Conservation (phyloP, 1,284 basidiomycete species). For the Athelia sp. region DNA sequence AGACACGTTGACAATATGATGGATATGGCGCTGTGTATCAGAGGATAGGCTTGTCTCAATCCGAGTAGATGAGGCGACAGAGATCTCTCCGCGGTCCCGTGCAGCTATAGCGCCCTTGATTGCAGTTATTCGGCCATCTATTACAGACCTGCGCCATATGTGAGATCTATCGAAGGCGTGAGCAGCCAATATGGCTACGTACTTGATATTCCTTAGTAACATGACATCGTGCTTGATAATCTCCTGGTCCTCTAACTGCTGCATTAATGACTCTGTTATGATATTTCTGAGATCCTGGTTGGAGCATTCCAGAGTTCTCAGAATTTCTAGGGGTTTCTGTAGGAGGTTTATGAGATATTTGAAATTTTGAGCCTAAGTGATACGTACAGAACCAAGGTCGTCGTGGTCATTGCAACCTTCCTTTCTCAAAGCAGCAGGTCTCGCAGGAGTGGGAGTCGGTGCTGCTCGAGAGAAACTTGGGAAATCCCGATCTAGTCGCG, state of each 20-base stretch:
- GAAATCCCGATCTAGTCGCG: conserved; percentile 9
- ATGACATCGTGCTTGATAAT: conserved; percentile 17
- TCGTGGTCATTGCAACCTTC: background rate
- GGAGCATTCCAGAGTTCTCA: conserved; percentile 9
- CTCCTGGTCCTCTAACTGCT: conserved; percentile 11
- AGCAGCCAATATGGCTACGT: background rate
- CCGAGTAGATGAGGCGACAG: background rate
- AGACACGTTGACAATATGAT: background rate
- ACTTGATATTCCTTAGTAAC: conserved; percentile 19
- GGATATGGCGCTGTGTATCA: background rate
- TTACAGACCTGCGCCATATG: conserved; percentile 5
- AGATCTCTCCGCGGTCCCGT: conserved; percentile 11
- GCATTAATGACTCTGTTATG: conserved; percentile 14
- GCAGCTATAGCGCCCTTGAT: conserved; percentile 18
- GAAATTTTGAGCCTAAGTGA: background rate
- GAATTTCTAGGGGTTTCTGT: background rate
- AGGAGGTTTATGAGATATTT: background rate
- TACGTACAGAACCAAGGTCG: background rate
- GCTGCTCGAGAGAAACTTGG: background rate
- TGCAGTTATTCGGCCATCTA: conserved; percentile 15
- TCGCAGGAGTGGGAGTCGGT: background rate
- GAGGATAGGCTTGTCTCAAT: background rate
- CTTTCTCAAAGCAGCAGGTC: background rate
- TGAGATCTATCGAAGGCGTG: background rate
- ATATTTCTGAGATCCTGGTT: conserved; percentile 10